Base-by-base conservation (phyloP, 768 basidiomycete genomes). In the Tylopilus vinaceipallidus region DNA sequence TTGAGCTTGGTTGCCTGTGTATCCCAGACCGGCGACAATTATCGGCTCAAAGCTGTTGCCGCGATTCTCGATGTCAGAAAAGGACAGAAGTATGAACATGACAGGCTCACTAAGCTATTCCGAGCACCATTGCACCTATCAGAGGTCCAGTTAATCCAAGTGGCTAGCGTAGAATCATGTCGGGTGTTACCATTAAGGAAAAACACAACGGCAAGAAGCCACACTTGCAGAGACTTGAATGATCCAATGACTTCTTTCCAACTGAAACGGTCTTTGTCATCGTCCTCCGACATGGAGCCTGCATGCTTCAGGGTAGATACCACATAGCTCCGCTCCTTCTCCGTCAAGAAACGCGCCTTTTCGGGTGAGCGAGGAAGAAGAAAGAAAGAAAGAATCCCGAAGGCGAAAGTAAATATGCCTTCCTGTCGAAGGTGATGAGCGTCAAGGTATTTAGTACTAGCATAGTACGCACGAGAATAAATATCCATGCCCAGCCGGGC, bases 11-110 rank as follows among this genome's bases (percentile, higher is more conserved):
- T 76, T 70, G 0, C 75, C 73, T 2, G 75, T 75, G 61, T 76
- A 84, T n/a, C 83, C 83, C 1, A 86, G 73, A 8, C 73, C 70
- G 23, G 78, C 69, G 4, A 89, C 79, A 66, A 91, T 86, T 12
- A 84, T 82, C 12, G 27, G 27, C 12, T 29, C 27, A 29, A 29
- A 29, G 27, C 27, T 29, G 12, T 12, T 12, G 27, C 57, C 49
- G 49, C 7, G 3, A 7, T 76, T 72, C 16, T 76, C 17, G 45
- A 71, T 42, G 73, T 70, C 2, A 76, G n/a, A 26, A 73, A 20
- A 44, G 17, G 20, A 65, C 32, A 29, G 12, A 29, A 29, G 12
- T 29, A 32, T 32, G 6, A 5, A 14, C 14, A 29, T 8, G 11
- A 2, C 12, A 19, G 24, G 32, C 64, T 53, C 43, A 68, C 65